Conservation (phyloP, 2,329 filamentous ascomycete species). For the Dendrostoma leiphaemia region DNA sequence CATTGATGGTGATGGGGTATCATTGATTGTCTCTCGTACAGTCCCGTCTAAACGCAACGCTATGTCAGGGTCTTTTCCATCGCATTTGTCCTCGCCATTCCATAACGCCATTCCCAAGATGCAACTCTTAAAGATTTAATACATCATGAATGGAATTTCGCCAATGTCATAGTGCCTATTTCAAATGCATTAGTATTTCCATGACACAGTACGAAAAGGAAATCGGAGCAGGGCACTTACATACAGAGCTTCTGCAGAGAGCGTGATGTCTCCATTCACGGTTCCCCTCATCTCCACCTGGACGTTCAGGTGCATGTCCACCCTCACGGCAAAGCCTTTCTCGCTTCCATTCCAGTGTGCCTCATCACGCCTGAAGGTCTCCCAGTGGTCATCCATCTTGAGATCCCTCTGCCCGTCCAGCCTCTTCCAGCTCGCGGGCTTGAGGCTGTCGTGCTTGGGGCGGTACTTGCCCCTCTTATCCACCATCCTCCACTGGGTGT, state of each 20-base stretch:
- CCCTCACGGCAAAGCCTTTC: constrained; percentile 11
- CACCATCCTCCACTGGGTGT: constrained; percentile 7
- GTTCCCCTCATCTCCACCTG: constrained; percentile 13
- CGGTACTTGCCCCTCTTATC: constrained; percentile 2
- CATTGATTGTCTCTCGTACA: neutral
- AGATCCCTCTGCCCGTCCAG: constrained; percentile 4
- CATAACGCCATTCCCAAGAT: neutral
- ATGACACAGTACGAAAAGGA: too few species aligned
- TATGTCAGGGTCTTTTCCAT: too few species aligned
- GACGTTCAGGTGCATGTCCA: constrained; percentile 11
- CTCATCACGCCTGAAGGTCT: constrained; percentile 1
- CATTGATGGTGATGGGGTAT: neutral
- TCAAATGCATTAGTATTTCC: neutral
- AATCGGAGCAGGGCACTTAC: neutral
- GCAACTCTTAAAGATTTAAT: neutral
- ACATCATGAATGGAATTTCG: constrained; percentile 1
- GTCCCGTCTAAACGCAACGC: neutral
- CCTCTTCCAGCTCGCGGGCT: constrained; percentile 11
- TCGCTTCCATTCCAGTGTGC: constrained; percentile 10
- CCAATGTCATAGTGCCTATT: constrained; percentile 7
- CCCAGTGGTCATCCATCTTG: constrained; percentile 8
- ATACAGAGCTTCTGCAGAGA: constrained; percentile 15
- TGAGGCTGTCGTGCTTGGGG: neutral
- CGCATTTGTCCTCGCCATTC: neutral
- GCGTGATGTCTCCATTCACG: constrained; percentile 13